Evolutionary conservation across 768 basidiomycete genomes (phyloP), one percentile per base, ranked within the genome.

Genomic region (Mycena crocata): DNA sequence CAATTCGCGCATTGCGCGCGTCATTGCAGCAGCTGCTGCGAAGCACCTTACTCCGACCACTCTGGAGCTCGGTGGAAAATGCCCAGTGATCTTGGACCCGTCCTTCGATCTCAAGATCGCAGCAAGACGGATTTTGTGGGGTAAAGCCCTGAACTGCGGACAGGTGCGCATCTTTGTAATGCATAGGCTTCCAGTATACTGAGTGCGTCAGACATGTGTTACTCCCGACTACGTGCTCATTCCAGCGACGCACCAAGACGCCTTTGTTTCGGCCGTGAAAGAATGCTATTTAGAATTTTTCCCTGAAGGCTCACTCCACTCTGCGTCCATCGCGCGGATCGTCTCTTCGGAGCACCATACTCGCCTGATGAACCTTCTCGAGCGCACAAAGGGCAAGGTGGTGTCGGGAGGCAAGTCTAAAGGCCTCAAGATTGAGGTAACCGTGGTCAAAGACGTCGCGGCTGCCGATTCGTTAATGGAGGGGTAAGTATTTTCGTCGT

Each of bases 121-220:
- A 0, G 92, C 91, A 4, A 87, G 85, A 71, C 85, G 92, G 10
- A 83, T 91, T 35, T 76, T 92, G 30, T 90, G 86, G 85, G 91
- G 88, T 1, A 93, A 93, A 76, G 79, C 79, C 12, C 81, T 78
- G 62, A 93, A 93, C 67, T 81, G 86, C 2, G 92, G 92, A 12
- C 91, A 92, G 83, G 87, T 82, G 46, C 57, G 75, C 54, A 2
- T 34, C 32, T 9, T 10, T 19, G 2, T 5, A 12, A 28, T 21
- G 28, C 23, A 8, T 8, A 23, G n/a, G 9, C 23, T 9, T 23
- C 30, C 3, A 26, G 14, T n/a, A 30, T 31, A 10, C 5, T 35
- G n/a, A 6, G n/a, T n/a, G n/a, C 17, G 10, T 77, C 7, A 90
- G 84, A 85, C 88, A 1, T 94, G 93, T 67, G 81, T 89, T n/a